These are phyloP conservation scores for Cyberlindnera japonica DNA, from an alignment of 805 yeast species.

Conservation along the genomic window DNA sequence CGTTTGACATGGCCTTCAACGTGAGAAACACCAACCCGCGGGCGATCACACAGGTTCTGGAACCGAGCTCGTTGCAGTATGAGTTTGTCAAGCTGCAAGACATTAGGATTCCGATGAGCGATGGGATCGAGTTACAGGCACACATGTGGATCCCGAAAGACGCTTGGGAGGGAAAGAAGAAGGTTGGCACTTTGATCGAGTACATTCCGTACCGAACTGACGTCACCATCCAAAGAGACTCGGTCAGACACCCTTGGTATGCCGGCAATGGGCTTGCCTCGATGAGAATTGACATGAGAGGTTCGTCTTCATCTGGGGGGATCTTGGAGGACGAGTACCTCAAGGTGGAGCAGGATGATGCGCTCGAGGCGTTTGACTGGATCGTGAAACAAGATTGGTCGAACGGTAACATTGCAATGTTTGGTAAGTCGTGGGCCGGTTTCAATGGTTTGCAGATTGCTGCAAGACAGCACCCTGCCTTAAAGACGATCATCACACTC, in stretches of 20 bases:
- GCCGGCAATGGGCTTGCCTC: constrained; percentile 46
- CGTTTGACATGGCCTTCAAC: constrained; percentile 47
- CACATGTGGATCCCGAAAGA: constrained; percentile 42
- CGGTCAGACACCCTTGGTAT: constrained; percentile 43
- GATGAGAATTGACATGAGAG: constrained; percentile 45
- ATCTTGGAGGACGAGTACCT: constrained; percentile 40
- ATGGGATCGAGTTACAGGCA: constrained; percentile 37
- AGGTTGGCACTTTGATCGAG: constrained; percentile 40
- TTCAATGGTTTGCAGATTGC: constrained; percentile 45
- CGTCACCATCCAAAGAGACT: constrained; percentile 43
- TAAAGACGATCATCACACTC: constrained; percentile 40
- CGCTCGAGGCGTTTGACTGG: constrained; percentile 42
- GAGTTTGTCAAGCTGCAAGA: constrained; percentile 33
- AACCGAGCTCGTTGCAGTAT: constrained; percentile 29
- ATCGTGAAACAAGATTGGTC: constrained; percentile 39
- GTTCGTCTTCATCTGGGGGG: constrained; percentile 42
- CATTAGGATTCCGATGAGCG: constrained; percentile 36
- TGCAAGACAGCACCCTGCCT: constrained; percentile 43
- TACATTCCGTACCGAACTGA: constrained; percentile 44
- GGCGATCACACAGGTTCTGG: constrained; percentile 24
- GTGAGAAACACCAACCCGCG: constrained; percentile 34
- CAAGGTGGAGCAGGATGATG: constrained; percentile 42
- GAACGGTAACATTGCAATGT: constrained; percentile 43
- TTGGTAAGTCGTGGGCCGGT: constrained; percentile 50
- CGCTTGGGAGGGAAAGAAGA: constrained; percentile 28